phyloP scores from a whole-genome alignment of 108 stramenopile genomes.

The Cylindrotheca fusiformis region DNA sequence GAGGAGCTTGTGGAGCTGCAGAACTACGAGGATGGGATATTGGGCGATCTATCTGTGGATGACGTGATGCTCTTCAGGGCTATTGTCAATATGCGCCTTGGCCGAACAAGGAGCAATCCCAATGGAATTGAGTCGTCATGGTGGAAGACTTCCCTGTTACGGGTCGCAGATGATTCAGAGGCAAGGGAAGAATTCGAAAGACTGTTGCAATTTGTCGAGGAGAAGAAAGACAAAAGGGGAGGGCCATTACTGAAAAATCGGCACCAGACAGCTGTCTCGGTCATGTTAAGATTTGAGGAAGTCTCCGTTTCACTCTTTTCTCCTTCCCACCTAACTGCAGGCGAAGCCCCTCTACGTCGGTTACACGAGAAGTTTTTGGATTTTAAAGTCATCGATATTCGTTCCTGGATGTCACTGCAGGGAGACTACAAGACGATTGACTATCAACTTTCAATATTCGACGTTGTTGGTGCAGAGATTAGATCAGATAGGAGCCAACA shows the following conservation, averaged over 20 bases:
- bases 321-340: slow-evolving; percentile 23
- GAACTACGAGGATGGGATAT: slow-evolving; percentile 50
- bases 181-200: slow-evolving; percentile 27
- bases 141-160: background rate
- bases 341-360: slow-evolving; percentile 24
- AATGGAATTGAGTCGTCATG: slow-evolving; percentile 1
- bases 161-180: slow-evolving; percentile 27
- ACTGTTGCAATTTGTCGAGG: slow-evolving; percentile 39
- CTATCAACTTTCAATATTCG: slow-evolving; percentile 30
- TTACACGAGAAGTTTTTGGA: slow-evolving; percentile 45
- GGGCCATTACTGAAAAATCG: slow-evolving; percentile 3
- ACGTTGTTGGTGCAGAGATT: slow-evolving; percentile 38
- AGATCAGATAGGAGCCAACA: slow-evolving; percentile 31
- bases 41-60: slow-evolving; percentile 44
- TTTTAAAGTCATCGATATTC: slow-evolving; percentile 20
- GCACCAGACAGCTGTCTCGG: slow-evolving; percentile 26
- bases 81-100: slow-evolving; percentile 35
- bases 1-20: slow-evolving; percentile 40
- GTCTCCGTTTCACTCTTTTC: slow-evolving; percentile 36
- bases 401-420: slow-evolving; percentile 17
- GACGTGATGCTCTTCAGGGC: slow-evolving; percentile 60
- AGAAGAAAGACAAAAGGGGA: slow-evolving; percentile 14
- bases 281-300: slow-evolving; percentile 31
- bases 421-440: slow-evolving; percentile 47
- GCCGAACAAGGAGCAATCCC: background rate